Evolutionary conservation across 208 protist genomes (phyloP).

Genomic region (Trypanosoma scelopori): DNA sequence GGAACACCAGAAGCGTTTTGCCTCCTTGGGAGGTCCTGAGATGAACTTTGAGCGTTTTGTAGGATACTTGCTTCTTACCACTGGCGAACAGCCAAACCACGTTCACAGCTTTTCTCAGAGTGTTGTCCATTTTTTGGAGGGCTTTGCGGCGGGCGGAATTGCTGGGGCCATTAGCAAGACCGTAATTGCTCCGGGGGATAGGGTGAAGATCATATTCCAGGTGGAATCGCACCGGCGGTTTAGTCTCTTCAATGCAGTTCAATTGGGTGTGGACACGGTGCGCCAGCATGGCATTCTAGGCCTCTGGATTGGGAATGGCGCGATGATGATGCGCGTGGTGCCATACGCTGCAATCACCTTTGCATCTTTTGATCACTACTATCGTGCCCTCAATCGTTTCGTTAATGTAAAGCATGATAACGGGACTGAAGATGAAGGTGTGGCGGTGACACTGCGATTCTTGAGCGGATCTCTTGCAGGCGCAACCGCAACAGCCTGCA

Average conservation of each 20-base stretch:
- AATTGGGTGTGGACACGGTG: conserved; percentile 74
- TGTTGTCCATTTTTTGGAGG: conserved; percentile 79
- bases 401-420: conserved; percentile 15
- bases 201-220: conserved; percentile 96
- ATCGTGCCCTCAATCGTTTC: conserved; percentile 36
- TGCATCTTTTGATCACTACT: conserved; percentile 92
- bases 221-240: conserved; percentile 77
- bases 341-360: conserved; percentile 95
- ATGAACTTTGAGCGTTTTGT: conserved; percentile 64
- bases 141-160: conserved; percentile 92
- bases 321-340: conserved; percentile 93
- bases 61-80: conserved; percentile 55
- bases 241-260: conserved; percentile 59
- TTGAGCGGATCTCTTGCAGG: conserved; percentile 89
- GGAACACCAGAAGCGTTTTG: conserved; percentile 58
- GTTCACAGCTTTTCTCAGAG: conserved; percentile 29
- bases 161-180: conserved; percentile 94
- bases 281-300: conserved; percentile 79
- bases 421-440: conserved; percentile 41
- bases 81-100: conserved; percentile 1
- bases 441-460: conserved; percentile 64
- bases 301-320: conserved; percentile 94
- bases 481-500: conserved; percentile 89
- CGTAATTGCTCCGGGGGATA: conserved; percentile 91
- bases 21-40: conserved; percentile 51